Conservation (phyloP, 2,329 filamentous ascomycete species). For the Aaosphaeria arxii region DNA sequence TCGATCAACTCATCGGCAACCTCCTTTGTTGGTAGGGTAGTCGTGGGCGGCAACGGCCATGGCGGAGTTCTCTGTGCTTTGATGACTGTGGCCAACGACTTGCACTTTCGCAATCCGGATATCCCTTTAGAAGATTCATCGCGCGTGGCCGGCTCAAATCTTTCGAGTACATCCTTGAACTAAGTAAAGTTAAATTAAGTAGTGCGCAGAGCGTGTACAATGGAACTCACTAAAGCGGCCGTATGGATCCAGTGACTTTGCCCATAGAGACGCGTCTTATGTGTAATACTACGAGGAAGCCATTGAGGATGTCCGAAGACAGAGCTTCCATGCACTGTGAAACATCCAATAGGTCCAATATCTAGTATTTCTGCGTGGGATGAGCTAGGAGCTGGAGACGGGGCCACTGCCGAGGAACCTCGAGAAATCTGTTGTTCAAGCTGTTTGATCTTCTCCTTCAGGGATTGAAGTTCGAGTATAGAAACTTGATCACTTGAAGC, state of each 20-base stretch:
- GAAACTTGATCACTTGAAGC: too few species aligned
- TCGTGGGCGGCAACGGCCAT: slow-evolving; percentile 46
- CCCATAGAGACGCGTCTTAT: slow-evolving; percentile 58
- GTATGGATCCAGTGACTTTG: slow-evolving; percentile 58
- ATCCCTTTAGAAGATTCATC: slow-evolving; percentile 38
- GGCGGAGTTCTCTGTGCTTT: slow-evolving; percentile 48
- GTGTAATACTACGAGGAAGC: slow-evolving; percentile 42
- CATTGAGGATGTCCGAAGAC: too few species aligned
- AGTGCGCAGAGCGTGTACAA: not conserved
- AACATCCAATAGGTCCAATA: too few species aligned
- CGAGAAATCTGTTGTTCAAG: too few species aligned
- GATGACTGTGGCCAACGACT: slow-evolving; percentile 51
- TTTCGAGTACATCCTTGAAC: slow-evolving; percentile 45
- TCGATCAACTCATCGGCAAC: slow-evolving; percentile 49
- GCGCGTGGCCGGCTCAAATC: slow-evolving; percentile 42
- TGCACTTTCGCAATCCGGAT: slow-evolving; percentile 48
- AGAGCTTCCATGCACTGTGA: too few species aligned
- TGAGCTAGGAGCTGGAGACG: too few species aligned
- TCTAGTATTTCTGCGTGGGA: too few species aligned
- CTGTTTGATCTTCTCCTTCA: too few species aligned
- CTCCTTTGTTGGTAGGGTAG: slow-evolving; percentile 47
- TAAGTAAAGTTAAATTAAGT: slow-evolving; percentile 9
- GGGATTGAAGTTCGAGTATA: too few species aligned
- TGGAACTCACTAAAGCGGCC: slow-evolving; percentile 42
- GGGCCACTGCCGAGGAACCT: too few species aligned